Evolutionary conservation across 164 flowering plant genomes (phyloP).

Genomic region (Berberis thunbergii): DNA sequence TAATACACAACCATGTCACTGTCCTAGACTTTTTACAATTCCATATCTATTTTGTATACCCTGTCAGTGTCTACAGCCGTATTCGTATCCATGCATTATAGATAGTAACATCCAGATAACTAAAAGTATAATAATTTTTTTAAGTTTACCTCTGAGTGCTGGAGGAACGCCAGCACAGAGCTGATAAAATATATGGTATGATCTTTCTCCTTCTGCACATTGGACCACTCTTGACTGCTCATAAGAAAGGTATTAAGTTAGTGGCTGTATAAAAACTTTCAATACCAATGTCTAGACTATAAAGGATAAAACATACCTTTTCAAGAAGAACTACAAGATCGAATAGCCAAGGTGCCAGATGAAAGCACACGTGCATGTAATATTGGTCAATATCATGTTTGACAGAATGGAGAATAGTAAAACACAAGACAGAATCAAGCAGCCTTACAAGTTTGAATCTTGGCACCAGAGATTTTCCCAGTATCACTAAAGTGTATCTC

Average conservation of each 20-base stretch:
- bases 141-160: constrained; percentile 55
- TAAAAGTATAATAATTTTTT: neutral
- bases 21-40: no score
- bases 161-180: constrained; percentile 92
- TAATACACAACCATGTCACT: no score
- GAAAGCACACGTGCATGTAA: constrained; percentile 17
- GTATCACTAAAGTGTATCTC: constrained; percentile 92
- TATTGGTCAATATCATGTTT: constrained; percentile 15
- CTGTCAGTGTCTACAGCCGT: no score
- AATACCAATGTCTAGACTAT: constrained; percentile 3
- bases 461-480: constrained; percentile 96
- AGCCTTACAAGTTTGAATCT: constrained; percentile 90
- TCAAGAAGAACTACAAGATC: constrained; percentile 76
- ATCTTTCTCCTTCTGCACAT: constrained; percentile 87
- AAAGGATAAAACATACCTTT: constrained; percentile 50
- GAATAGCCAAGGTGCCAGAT: constrained; percentile 12
- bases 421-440: neutral
- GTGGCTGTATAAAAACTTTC: neutral
- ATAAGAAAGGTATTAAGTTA: constrained; percentile 18
- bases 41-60: no score
- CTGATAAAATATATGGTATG: constrained; percentile 96
- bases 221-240: constrained; percentile 97
- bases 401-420: neutral
- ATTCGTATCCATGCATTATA: no score
- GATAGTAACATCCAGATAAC: neutral